Evolutionary conservation across 345 rosid genomes (phyloP).

Genomic region (Combretum micranthum): DNA sequence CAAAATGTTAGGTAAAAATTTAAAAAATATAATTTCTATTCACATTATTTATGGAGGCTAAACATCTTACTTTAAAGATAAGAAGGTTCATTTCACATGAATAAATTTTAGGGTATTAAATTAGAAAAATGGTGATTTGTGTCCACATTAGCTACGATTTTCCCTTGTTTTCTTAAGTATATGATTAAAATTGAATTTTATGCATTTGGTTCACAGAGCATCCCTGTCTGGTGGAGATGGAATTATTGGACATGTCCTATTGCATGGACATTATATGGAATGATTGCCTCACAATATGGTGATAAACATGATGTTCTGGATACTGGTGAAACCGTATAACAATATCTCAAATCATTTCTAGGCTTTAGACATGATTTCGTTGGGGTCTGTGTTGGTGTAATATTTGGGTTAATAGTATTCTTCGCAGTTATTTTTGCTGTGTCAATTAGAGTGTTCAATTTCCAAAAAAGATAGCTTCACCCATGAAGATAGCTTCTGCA

Average conservation of each 20-base stretch:
- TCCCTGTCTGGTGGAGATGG: constrained; percentile 28
- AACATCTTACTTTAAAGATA: too few relatives aligned
- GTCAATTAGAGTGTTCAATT: constrained; percentile 19
- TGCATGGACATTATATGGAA: constrained; percentile 25
- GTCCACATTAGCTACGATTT: too few relatives aligned
- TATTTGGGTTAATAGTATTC: constrained; percentile 13
- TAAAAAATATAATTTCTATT: too few relatives aligned
- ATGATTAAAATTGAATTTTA: background rate
- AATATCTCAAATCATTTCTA: constrained; percentile 6
- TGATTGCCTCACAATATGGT: constrained; percentile 24
- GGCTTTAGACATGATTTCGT: constrained; percentile 19
- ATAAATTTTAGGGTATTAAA: too few relatives aligned
- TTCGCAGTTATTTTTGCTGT: constrained; percentile 16
- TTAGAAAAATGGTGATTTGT: too few relatives aligned
- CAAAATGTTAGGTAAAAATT: too few relatives aligned
- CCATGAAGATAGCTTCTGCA: constrained; percentile 9
- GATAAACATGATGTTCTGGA: constrained; percentile 11
- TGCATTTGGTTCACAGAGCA: constrained; percentile 10
- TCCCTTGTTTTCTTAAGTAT: background rate
- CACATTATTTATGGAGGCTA: too few relatives aligned
- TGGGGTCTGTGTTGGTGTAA: constrained; percentile 13
- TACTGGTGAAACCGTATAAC: constrained; percentile 10
- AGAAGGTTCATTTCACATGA: too few relatives aligned
- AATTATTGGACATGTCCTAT: constrained; percentile 20
- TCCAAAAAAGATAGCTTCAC: constrained; percentile 16